Percentiles rank a stretch among this genome's conserved stretches.
Conservation (phyloP, 768 basidiomycete genomes). For the Symmetrospora coprosmae region DNA sequence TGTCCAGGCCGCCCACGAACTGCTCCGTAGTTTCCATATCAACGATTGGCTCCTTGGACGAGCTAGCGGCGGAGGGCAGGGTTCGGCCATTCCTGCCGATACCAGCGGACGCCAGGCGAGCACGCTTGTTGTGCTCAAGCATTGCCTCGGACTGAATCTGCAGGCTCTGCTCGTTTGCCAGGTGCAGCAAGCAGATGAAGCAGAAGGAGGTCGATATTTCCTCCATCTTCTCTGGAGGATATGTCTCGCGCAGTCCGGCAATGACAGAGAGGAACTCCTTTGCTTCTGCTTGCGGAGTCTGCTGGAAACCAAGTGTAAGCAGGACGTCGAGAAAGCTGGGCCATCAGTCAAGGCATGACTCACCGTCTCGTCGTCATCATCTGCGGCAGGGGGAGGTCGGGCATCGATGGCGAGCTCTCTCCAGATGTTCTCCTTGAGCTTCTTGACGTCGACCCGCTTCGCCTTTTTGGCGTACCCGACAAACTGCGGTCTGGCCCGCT, state of each 20-base stretch:
- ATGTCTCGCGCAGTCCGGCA: slow-evolving; percentile 59
- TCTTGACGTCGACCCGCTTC: slow-evolving; percentile 89
- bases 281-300: neutral
- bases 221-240: slow-evolving; percentile 85
- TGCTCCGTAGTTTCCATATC: neutral
- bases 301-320: neutral
- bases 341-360: neutral
- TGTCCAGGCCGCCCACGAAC: slow-evolving; percentile 16
- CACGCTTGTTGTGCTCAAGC: neutral
- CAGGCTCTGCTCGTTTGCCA: slow-evolving; percentile 91
- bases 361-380: slow-evolving; percentile 2
- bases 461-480: slow-evolving; percentile 92
- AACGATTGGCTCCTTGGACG: no score
- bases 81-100: no score
- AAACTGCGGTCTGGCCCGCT: slow-evolving; percentile 67
- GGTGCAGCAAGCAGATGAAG: slow-evolving; percentile 90
- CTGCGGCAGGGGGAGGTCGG: neutral
- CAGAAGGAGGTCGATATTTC: slow-evolving; percentile 99
- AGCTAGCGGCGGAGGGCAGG: no score
- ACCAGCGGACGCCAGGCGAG: no score
- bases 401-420: slow-evolving; percentile 54
- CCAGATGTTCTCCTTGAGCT: slow-evolving; percentile 97
- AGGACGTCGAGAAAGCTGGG: neutral
- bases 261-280: slow-evolving; percentile 50
- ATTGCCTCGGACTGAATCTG: slow-evolving; percentile 45